Percentiles rank a stretch among this genome's conserved stretches.
Conservation (phyloP, 179 eudicot genomes). For the Spinacia oleracea region DNA sequence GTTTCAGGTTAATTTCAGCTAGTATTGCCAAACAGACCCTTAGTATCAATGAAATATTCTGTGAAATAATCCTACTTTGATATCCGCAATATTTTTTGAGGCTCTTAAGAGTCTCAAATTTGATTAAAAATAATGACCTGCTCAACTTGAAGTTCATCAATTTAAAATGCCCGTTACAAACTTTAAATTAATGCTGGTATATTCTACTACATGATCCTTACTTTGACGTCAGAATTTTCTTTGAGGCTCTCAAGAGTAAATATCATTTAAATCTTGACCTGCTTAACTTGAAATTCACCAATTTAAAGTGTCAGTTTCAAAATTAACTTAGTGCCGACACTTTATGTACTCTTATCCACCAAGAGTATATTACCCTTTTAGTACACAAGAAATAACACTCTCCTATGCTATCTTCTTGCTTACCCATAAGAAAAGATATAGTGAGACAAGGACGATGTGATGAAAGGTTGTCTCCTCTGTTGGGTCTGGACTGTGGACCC, state of each 20-base stretch:
- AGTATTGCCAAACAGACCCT: too few species aligned
- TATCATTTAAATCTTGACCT: not conserved
- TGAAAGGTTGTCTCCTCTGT: too few species aligned
- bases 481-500: too few species aligned
- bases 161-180: not conserved
- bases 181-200: not conserved
- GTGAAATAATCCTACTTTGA: not conserved
- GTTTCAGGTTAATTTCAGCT: too few species aligned
- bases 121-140: not conserved
- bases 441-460: too few species aligned
- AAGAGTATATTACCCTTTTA: not conserved
- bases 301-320: not conserved
- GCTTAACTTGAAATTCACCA: not conserved
- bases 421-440: not conserved
- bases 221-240: not conserved
- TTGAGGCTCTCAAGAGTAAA: not conserved
- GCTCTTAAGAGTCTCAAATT: not conserved
- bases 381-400: too few species aligned
- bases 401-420: not conserved
- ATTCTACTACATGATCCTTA: not conserved
- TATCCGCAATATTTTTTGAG: not conserved
- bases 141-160: not conserved
- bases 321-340: not conserved
- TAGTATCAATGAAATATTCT: not conserved
- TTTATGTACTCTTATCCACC: not conserved